Evolutionary conservation across 495 filamentous ascomycete species (phyloP).

Genomic region (Haplographium delicatum): DNA sequence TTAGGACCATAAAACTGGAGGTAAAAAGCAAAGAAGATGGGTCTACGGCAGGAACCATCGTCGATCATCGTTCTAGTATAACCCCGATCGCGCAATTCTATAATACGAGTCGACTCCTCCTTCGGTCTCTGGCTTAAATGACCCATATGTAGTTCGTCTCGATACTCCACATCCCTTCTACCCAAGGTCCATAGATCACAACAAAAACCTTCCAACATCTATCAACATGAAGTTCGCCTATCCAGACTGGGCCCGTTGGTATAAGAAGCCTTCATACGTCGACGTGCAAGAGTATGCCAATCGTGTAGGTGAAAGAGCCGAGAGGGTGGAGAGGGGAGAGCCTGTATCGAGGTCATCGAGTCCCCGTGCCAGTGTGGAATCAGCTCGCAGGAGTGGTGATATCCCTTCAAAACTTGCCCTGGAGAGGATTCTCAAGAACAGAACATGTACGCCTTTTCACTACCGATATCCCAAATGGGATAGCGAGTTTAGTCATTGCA

Average conservation of each 20-base stretch:
- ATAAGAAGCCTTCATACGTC: slow-evolving; percentile 40
- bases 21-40: too few relatives aligned
- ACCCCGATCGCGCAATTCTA: too few relatives aligned
- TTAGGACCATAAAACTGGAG: too few relatives aligned
- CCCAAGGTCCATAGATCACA: too few relatives aligned
- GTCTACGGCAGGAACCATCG: too few relatives aligned
- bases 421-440: slow-evolving; percentile 37
- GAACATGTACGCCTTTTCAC: slow-evolving; percentile 29
- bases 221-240: slow-evolving; percentile 10
- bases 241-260: slow-evolving; percentile 35
- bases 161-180: too few relatives aligned
- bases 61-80: too few relatives aligned
- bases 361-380: slow-evolving; percentile 24
- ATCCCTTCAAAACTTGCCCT: slow-evolving; percentile 32
- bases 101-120: too few relatives aligned
- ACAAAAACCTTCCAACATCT: too few relatives aligned
- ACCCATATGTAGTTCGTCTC: too few relatives aligned
- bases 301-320: slow-evolving; percentile 22
- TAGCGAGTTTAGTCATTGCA: too few relatives aligned
- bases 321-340: background rate
- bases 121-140: too few relatives aligned
- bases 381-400: slow-evolving; percentile 18
- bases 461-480: background rate
- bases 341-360: slow-evolving; percentile 9
- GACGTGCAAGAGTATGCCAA: slow-evolving; percentile 35